Evolutionary conservation across 2,329 filamentous ascomycete species (phyloP), one percentile per base, ranked within the genome.

Genomic region (Dactylellina cionopaga): DNA sequence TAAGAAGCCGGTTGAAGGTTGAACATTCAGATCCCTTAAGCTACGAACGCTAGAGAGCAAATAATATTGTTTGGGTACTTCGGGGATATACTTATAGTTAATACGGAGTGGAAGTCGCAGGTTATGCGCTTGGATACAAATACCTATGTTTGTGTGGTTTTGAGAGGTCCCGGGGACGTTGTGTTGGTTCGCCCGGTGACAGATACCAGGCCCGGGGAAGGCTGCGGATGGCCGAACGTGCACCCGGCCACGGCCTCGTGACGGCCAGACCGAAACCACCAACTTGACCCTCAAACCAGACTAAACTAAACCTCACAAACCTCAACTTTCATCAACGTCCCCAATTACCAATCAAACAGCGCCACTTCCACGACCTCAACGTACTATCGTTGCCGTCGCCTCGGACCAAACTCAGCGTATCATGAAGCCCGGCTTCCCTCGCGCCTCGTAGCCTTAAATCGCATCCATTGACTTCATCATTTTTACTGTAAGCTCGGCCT

Each of bases 341-440:
- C 39, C 11, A 35, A 37, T 19, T 19, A 9, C 54, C 39, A 39
- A 43, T 44, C 54, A 58, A 19, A 46, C 31, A 22, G 17, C 52
- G n/a, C 47, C 27, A 43, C 29, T 37, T 35, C 46, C 29, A 33
- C 15, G 39, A 31, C 44, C 15, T 31, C 27, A 13, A 51, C 59
- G 33, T 46, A 52, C 43, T 41, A 31, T 37, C 25, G 22, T 27
- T 24, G 29, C 27, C 44, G 51, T 64, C 66, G 66, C 66, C 9
- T 39, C 9, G 31, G 33, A n/a, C 44, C 24, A 17, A 6, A 31
- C n/a, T 19, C 25, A 22, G 33, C 35, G 46, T 64, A 71, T 58
- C 51, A 71, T 71, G 66, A 71, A 31, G 43, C 37, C 54, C 59
- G 46, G 33, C 43, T 39, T 39, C 29, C 54, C 59, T 39, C 51